phyloP scores from a whole-genome alignment of 108 stramenopile genomes.

The Cyclostephanos invisitatus region DNA sequence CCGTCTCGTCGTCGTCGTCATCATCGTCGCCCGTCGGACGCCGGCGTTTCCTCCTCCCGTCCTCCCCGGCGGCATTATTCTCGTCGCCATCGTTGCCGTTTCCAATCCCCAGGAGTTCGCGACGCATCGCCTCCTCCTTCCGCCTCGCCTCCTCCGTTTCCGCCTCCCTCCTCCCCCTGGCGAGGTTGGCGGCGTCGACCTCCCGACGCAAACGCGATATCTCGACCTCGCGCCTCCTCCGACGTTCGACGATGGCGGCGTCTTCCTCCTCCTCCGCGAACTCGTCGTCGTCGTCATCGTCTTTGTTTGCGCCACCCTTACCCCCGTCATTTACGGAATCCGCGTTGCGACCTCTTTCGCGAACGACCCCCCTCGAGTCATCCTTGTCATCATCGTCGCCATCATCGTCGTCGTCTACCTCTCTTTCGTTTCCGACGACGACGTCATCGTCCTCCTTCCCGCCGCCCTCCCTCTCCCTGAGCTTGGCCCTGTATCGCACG shows the following conservation, averaged over 20 bases:
- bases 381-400: constrained; percentile 21
- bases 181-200: constrained; percentile 46
- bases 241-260: constrained; percentile 17
- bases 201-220: constrained; percentile 55
- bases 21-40: constrained; percentile 26
- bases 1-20: constrained; percentile 18
- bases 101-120: constrained; percentile 49
- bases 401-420: constrained; percentile 1
- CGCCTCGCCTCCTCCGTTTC: background rate
- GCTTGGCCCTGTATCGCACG: constrained; percentile 56
- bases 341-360: too few relatives aligned
- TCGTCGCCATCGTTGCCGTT: constrained; percentile 31
- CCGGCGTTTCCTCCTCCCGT: constrained; percentile 16
- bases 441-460: constrained; percentile 14
- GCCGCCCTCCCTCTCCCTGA: constrained; percentile 22
- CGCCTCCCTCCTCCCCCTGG: constrained; percentile 11
- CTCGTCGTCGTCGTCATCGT: constrained; percentile 19
- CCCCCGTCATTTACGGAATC: constrained; percentile 10
- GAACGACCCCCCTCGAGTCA: background rate
- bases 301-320: constrained; percentile 18
- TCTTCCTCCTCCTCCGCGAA: constrained; percentile 24
- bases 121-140: constrained; percentile 36
- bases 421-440: constrained; percentile 31
- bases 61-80: constrained; percentile 18
- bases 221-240: constrained; percentile 51